Conservation (phyloP, 2,329 filamentous ascomycete species). For the Trichoderma breve region DNA sequence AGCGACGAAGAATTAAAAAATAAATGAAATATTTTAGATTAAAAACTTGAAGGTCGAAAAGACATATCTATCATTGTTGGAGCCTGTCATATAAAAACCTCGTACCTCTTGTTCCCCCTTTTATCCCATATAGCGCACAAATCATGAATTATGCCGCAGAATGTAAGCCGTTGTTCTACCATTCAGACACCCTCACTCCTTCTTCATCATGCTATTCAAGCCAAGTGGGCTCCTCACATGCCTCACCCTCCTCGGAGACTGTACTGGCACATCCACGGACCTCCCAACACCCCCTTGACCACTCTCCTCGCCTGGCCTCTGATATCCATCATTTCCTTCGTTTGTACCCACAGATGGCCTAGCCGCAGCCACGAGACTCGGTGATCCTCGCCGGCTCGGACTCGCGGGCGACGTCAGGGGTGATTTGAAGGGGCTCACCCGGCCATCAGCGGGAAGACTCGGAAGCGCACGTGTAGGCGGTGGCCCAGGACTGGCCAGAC, state of each 20-base stretch:
- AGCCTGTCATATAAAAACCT: neutral
- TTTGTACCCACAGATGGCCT: neutral
- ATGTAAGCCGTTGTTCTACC: too few relatives aligned
- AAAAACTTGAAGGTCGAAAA: neutral
- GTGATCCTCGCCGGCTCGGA: neutral
- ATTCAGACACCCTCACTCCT: neutral
- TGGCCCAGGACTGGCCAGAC: constrained; percentile 39
- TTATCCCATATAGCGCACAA: neutral
- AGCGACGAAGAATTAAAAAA: neutral
- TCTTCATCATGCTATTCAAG: constrained; percentile 19
- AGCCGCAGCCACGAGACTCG: neutral
- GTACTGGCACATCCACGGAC: neutral
- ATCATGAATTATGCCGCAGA: neutral
- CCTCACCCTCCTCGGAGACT: constrained; percentile 16
- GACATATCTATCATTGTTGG: neutral
- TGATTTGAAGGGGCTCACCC: constrained; percentile 22
- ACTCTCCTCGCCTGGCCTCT: neutral
- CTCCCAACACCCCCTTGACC: neutral
- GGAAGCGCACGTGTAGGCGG: constrained; percentile 47
- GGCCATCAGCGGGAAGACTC: constrained; percentile 24
- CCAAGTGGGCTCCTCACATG: constrained; percentile 26
- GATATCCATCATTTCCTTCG: neutral
- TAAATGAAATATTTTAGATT: neutral
- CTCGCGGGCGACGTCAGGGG: neutral
- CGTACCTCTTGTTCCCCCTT: neutral